Base-by-base conservation (phyloP, 1,139 yeast species). In the Candida pseudocylindracea region DNA sequence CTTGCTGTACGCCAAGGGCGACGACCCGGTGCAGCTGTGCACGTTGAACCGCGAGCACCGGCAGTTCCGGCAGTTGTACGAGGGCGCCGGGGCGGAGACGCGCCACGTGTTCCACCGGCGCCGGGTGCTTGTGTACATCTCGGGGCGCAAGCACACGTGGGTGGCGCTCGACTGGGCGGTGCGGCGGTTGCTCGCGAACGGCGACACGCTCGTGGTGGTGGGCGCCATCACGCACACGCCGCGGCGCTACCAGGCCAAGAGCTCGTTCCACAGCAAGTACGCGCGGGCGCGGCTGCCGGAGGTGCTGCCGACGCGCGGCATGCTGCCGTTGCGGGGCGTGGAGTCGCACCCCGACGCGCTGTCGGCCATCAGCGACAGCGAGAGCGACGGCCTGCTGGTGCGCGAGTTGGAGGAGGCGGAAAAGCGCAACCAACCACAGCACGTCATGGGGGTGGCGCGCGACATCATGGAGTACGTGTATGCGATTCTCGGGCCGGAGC, bases 91-190 rank as follows among this genome's bases (percentile, higher is more conserved):
- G 31, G 45, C 51, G 26, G 48, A 51, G 15, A 40, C 39, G 39
- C 43, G 44, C 15, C 32, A 79, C 15, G 52, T 56, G 6, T 48
- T 68, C 32, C 69, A 70, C 1, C 53, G 56, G 29, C 53, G 85
- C 42, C 63, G 63, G 2, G 57, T 75, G 8, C 44, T 76, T 42
- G 71, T 73, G 24, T 75, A 74, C 45, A 57, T 76, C 7, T 62
- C 72, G 38, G 92, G 81, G 1, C 55, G 85, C 37, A 61, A 56
- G 31, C 85, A 75, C 49, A 73, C 88, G 0, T 76, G 91, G 88
- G 80, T 73, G 3, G 72, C 81, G 0, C 51, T 76, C 32, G 92
- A 76, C 46, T 76, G 78, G 75, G 53, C 66, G 3, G 49, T 75
- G 36, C 55, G 54, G 30, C 52, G 55, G 31, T 52, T 71, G 12